Conservation (phyloP, 1,284 basidiomycete species). For the Melampsora larici-populina region DNA sequence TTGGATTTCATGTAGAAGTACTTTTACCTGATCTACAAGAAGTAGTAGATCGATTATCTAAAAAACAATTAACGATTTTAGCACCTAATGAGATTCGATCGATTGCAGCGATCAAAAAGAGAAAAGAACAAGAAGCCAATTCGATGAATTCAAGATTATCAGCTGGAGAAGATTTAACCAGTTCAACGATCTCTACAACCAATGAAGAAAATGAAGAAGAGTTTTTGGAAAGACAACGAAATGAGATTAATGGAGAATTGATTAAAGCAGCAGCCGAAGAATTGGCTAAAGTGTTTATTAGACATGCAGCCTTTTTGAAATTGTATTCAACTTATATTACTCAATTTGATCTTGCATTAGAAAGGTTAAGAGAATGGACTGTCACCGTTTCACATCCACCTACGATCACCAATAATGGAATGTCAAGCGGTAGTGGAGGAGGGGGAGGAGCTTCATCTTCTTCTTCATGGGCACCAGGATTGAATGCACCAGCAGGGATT, state of each 20-base stretch:
- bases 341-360: constrained; percentile 85
- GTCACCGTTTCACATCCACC: constrained; percentile 46
- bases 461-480: constrained; percentile 41
- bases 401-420: constrained; percentile 54
- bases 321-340: constrained; percentile 97
- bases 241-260: constrained; percentile 26
- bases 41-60: constrained; percentile 84
- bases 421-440: background rate
- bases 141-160: constrained; percentile 48
- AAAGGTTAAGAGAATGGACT: constrained; percentile 77
- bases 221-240: constrained; percentile 1
- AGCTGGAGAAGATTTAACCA: constrained; percentile 57
- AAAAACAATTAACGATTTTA: constrained; percentile 83
- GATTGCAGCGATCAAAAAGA: constrained; percentile 51
- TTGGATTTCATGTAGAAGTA: constrained; percentile 48
- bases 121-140: constrained; percentile 44
- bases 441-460: constrained; percentile 36
- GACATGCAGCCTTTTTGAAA: constrained; percentile 90
- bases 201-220: constrained; percentile 59
- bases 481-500: background rate
- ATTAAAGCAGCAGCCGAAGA: constrained; percentile 64
- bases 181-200: constrained; percentile 62
- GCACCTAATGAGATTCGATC: constrained; percentile 71
- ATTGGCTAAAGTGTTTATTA: constrained; percentile 83
- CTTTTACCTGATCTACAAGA: constrained; percentile 58